These are phyloP conservation scores for Pyronema domesticum DNA, from an alignment of 495 filamentous ascomycete genomes.

Conservation along the genomic window DNA sequence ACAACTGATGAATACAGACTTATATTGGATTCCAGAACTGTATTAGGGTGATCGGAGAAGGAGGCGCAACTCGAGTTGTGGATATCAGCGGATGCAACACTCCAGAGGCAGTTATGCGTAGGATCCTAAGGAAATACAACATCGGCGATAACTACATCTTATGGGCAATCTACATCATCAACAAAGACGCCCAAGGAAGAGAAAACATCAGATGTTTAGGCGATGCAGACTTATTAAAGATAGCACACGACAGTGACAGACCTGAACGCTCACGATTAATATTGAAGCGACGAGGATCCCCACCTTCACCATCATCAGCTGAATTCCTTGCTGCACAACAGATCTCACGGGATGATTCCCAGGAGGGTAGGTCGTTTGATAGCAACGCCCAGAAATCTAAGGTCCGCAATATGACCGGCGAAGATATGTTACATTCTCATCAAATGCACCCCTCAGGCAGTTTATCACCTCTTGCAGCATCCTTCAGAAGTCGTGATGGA, in stretches of 20 bases:
- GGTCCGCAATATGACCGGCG: slow-evolving; percentile 15
- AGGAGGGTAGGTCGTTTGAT: slow-evolving; percentile 11
- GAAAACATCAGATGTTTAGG: slow-evolving; percentile 53
- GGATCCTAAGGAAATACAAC: slow-evolving; percentile 64
- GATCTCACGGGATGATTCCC: slow-evolving; percentile 21
- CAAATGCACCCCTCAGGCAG: slow-evolving; percentile 5
- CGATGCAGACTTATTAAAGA: slow-evolving; percentile 71
- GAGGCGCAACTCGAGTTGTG: slow-evolving; percentile 76
- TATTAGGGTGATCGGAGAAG: slow-evolving; percentile 60
- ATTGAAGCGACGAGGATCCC: slow-evolving; percentile 34
- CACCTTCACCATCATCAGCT: slow-evolving; percentile 16
- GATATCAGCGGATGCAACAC: slow-evolving; percentile 78
- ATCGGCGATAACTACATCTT: slow-evolving; percentile 54
- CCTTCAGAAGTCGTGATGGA: slow-evolving; percentile 11
- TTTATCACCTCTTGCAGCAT: slow-evolving; percentile 16
- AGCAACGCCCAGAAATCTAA: slow-evolving; percentile 16
- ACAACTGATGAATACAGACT: neutral
- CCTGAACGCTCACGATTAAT: slow-evolving; percentile 81
- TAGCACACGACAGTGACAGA: slow-evolving; percentile 54
- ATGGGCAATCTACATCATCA: slow-evolving; percentile 71
- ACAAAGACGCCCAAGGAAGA: slow-evolving; percentile 56
- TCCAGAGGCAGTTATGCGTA: slow-evolving; percentile 73
- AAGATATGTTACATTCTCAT: neutral
- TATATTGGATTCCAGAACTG: slow-evolving; percentile 15
- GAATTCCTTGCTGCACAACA: slow-evolving; percentile 21